These are phyloP conservation scores for Whalleya microplaca DNA, from an alignment of 2,329 filamentous ascomycete genomes.

Conservation along the genomic window DNA sequence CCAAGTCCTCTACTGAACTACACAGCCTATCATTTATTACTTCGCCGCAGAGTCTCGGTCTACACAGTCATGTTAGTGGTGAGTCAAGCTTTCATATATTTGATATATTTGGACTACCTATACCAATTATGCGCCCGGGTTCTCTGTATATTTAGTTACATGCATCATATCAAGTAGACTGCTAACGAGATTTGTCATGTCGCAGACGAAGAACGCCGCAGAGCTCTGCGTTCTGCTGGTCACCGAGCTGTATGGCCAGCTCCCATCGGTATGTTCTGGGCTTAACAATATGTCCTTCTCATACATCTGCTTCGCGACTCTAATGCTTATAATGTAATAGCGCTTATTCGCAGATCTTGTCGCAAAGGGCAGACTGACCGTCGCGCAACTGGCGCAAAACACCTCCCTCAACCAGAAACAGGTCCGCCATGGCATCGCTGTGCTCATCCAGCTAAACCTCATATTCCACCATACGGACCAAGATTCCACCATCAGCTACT, in stretches of 20 bases:
- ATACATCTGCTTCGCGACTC: slow-evolving; percentile 1
- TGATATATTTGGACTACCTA: slow-evolving; percentile 1
- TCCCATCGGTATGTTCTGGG: slow-evolving; percentile 76
- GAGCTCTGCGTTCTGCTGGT: slow-evolving; percentile 92
- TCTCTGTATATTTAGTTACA: slow-evolving; percentile 1
- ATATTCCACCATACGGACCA: slow-evolving; percentile 72
- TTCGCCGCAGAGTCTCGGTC: slow-evolving; percentile 16
- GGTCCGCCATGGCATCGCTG: slow-evolving; percentile 78
- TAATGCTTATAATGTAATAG: slow-evolving; percentile 49
- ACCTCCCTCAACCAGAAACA: slow-evolving; percentile 76
- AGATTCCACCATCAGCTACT: slow-evolving; percentile 68
- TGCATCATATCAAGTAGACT: neutral
- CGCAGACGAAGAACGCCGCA: slow-evolving; percentile 72
- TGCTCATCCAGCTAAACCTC: slow-evolving; percentile 87
- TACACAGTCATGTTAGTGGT: slow-evolving; percentile 38
- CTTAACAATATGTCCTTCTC: neutral
- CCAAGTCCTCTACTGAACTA: slow-evolving; percentile 41
- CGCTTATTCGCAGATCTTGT: slow-evolving; percentile 82
- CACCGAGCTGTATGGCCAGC: slow-evolving; percentile 86
- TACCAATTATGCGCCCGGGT: neutral
- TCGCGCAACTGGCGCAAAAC: slow-evolving; percentile 70
- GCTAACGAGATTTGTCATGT: slow-evolving; percentile 30
- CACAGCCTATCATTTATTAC: slow-evolving; percentile 20
- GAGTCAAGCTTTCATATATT: slow-evolving; percentile 29
- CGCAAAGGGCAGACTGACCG: slow-evolving; percentile 75